Percentiles rank a stretch among this genome's conserved stretches.
These are phyloP conservation scores for Zalerion maritima DNA, from an alignment of 495 filamentous ascomycete species.

Conservation along the genomic window DNA sequence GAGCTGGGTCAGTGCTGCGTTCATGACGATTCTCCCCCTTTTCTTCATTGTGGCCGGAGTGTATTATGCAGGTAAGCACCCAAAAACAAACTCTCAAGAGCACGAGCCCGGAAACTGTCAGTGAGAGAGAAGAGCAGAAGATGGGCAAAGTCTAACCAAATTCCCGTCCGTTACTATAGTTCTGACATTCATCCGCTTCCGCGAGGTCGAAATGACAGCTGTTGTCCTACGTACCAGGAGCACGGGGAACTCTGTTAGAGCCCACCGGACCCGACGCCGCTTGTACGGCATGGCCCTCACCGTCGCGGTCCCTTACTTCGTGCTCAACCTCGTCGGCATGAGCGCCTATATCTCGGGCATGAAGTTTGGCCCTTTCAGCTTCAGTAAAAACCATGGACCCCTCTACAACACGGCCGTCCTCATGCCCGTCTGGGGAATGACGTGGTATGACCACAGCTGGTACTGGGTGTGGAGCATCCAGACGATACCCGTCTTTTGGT, in stretches of 20 bases:
- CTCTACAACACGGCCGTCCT: slow-evolving; percentile 47
- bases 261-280: slow-evolving; percentile 52
- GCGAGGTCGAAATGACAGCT: slow-evolving; percentile 49
- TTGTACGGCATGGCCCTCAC: slow-evolving; percentile 60
- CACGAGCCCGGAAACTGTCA: slow-evolving; percentile 3
- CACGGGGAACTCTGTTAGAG: slow-evolving; percentile 22
- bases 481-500: slow-evolving; percentile 49
- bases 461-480: slow-evolving; percentile 52
- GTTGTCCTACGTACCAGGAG: slow-evolving; percentile 41
- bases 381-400: slow-evolving; percentile 38
- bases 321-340: slow-evolving; percentile 33
- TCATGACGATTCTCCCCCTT: slow-evolving; percentile 52
- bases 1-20: slow-evolving; percentile 55
- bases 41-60: slow-evolving; percentile 47
- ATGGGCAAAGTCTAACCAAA: too few relatives aligned
- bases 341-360: slow-evolving; percentile 38
- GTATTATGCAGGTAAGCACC: slow-evolving; percentile 57
- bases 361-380: slow-evolving; percentile 20
- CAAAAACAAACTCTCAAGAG: slow-evolving; percentile 4
- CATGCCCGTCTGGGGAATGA: slow-evolving; percentile 37
- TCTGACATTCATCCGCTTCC: slow-evolving; percentile 52
- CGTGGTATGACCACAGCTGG: slow-evolving; percentile 36
- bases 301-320: slow-evolving; percentile 51
- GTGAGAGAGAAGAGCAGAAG: slow-evolving; percentile 6
- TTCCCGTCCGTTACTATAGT: slow-evolving; percentile 28